Percentiles rank a stretch among this genome's conserved stretches.
These are phyloP conservation scores for Durotheca rogersii DNA, from an alignment of 495 filamentous ascomycete species.

Conservation along the genomic window DNA sequence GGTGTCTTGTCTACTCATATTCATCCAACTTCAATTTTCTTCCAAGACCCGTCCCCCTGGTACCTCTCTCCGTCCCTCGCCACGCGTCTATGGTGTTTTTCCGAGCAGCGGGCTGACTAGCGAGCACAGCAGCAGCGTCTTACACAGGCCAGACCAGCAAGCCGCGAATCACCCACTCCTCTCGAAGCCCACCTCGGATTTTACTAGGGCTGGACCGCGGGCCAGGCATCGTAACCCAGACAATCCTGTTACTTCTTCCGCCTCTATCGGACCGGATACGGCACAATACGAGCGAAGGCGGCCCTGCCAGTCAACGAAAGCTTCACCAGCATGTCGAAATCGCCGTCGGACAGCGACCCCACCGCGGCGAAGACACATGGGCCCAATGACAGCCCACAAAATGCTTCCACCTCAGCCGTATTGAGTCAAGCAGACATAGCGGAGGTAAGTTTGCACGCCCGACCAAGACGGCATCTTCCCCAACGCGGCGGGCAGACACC, in stretches of 20 bases:
- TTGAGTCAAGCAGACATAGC: slow-evolving; percentile 31
- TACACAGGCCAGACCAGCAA: too few species aligned
- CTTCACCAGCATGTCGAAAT: slow-evolving; percentile 25
- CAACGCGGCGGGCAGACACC: neutral
- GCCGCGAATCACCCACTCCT: slow-evolving; percentile 7
- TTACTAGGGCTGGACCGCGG: too few species aligned
- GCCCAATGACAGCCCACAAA: slow-evolving; percentile 7
- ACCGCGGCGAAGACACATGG: slow-evolving; percentile 7
- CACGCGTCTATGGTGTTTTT: neutral
- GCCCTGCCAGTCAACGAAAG: neutral
- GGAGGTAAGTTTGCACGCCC: slow-evolving; percentile 39
- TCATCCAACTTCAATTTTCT: too few species aligned
- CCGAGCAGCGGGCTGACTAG: slow-evolving; percentile 2
- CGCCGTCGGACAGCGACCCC: slow-evolving; percentile 10
- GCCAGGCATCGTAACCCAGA: slow-evolving; percentile 4
- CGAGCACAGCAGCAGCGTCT: too few species aligned
- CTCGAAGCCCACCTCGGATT: slow-evolving; percentile 17
- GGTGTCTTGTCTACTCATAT: neutral
- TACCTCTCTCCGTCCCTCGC: neutral
- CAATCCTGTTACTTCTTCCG: too few species aligned
- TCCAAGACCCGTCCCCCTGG: neutral
- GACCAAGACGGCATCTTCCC: neutral
- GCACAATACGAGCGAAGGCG: neutral
- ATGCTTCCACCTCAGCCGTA: slow-evolving; percentile 5
- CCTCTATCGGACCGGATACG: neutral